Percentiles rank a stretch among this genome's conserved stretches.
Conservation (phyloP, 306 rosid species). For the Ammopiptanthus mongolicus region DNA sequence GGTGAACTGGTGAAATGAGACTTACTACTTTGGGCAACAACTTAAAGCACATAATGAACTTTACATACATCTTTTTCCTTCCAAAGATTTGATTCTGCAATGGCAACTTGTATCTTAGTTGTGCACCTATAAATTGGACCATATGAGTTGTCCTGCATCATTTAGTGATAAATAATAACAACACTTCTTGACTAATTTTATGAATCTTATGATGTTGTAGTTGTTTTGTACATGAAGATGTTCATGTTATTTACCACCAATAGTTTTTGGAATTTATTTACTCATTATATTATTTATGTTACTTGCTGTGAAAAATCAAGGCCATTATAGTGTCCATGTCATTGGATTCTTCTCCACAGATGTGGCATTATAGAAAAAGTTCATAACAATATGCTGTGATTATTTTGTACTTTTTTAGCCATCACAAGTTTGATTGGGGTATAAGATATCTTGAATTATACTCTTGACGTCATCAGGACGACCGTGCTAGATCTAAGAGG, state of each 20-base stretch:
- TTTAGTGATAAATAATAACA: neutral
- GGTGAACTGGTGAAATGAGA: neutral
- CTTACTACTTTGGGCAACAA: neutral
- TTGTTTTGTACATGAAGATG: neutral
- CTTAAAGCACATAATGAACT: neutral
- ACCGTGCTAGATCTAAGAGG: conserved; percentile 47
- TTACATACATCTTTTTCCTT: neutral
- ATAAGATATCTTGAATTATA: neutral
- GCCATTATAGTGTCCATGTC: neutral
- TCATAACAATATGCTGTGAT: neutral
- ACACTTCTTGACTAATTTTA: neutral
- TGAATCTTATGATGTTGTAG: neutral
- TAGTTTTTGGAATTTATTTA: neutral
- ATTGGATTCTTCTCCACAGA: neutral
- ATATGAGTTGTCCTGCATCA: neutral
- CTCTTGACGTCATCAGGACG: conserved; percentile 48
- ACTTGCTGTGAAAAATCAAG: neutral
- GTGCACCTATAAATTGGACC: neutral
- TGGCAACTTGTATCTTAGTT: neutral
- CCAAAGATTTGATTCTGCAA: neutral
- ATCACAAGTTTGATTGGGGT: neutral
- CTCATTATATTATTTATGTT: neutral
- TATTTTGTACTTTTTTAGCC: neutral
- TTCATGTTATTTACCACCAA: neutral
- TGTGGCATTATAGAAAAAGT: neutral